A percentile compares a stretch with the other conserved stretches of the same genome.
phyloP scores from a whole-genome alignment of 2,329 filamentous ascomycete species.

The Cryphonectria parasitica region DNA sequence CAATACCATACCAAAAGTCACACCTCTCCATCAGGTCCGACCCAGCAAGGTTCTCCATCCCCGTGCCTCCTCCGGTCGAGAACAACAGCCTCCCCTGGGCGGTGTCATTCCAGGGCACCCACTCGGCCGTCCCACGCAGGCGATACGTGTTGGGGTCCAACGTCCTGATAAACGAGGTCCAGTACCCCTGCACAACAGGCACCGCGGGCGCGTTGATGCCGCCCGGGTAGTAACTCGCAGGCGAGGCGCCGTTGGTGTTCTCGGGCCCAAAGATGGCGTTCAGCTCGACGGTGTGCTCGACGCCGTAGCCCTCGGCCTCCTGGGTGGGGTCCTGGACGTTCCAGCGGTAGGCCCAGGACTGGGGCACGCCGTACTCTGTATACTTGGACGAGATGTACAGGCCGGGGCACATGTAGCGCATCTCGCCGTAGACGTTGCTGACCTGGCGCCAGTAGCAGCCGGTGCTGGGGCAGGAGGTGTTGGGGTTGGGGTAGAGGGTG shows the following conservation, averaged over 20 bases:
- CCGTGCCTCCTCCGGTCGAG: constrained; percentile 39
- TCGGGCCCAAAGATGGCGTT: constrained; percentile 69
- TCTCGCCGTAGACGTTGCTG: constrained; percentile 64
- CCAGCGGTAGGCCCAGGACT: constrained; percentile 71
- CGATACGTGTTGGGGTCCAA: constrained; percentile 66
- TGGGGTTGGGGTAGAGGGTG: constrained; percentile 56
- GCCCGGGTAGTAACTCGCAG: constrained; percentile 57
- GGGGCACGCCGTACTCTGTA: constrained; percentile 40
- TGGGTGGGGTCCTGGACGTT: constrained; percentile 64
- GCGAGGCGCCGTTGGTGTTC: constrained; percentile 53
- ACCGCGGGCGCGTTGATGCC: constrained; percentile 61
- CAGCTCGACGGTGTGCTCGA: constrained; percentile 69
- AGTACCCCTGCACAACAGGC: constrained; percentile 69
- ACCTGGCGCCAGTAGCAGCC: constrained; percentile 63
- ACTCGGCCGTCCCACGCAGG: constrained; percentile 49
- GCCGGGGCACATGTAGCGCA: constrained; percentile 67
- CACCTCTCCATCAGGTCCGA: constrained; percentile 30
- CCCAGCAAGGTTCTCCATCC: constrained; percentile 32
- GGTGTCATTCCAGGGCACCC: constrained; percentile 49
- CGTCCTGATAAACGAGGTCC: constrained; percentile 71
- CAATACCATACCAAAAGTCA: constrained; percentile 26
- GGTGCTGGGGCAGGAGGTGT: constrained; percentile 51
- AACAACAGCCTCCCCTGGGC: constrained; percentile 45
- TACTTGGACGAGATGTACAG: constrained; percentile 54
- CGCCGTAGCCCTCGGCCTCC: constrained; percentile 60